These are phyloP conservation scores for Ambispora gerdemannii DNA, from an alignment of 192 early-diverging fungal genomes.

Conservation along the genomic window DNA sequence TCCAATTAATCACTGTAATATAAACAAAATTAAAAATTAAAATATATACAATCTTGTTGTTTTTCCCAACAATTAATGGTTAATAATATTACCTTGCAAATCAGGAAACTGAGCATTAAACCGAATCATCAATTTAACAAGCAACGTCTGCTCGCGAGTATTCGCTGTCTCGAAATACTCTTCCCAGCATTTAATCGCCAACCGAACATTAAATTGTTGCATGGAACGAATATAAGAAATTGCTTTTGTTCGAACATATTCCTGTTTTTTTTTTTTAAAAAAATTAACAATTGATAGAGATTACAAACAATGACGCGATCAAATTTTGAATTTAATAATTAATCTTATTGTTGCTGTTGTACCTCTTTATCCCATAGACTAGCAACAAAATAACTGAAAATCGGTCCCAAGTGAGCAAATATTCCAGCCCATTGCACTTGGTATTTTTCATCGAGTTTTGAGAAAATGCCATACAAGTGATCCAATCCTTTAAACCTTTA, in stretches of 20 bases:
- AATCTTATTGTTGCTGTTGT: neutral
- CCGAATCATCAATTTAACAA: slow-evolving; percentile 52
- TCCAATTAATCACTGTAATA: slow-evolving; percentile 27
- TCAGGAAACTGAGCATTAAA: slow-evolving; percentile 52
- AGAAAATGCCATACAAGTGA: slow-evolving; percentile 53
- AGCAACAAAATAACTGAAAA: slow-evolving; percentile 54
- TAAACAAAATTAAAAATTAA: neutral
- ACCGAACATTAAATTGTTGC: slow-evolving; percentile 44
- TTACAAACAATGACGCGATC: neutral
- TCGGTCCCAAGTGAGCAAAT: slow-evolving; percentile 47
- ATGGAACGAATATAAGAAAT: slow-evolving; percentile 45
- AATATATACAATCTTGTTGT: neutral
- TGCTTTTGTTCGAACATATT: slow-evolving; percentile 54
- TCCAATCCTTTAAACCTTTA: slow-evolving; percentile 49
- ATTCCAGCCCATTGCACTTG: slow-evolving; percentile 35
- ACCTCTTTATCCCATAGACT: slow-evolving; percentile 58
- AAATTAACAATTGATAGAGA: too few relatives aligned
- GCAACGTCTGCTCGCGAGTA: slow-evolving; percentile 35
- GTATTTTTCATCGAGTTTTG: slow-evolving; percentile 52
- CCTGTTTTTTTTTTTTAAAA: too few relatives aligned
- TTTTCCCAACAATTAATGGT: neutral
- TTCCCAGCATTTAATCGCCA: slow-evolving; percentile 58
- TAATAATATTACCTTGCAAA: slow-evolving; percentile 39
- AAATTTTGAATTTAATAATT: neutral
- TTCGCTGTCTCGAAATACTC: slow-evolving; percentile 46